Base-by-base conservation (phyloP, 1,139 yeast genomes). In the Taphrina wiesneri region DNA sequence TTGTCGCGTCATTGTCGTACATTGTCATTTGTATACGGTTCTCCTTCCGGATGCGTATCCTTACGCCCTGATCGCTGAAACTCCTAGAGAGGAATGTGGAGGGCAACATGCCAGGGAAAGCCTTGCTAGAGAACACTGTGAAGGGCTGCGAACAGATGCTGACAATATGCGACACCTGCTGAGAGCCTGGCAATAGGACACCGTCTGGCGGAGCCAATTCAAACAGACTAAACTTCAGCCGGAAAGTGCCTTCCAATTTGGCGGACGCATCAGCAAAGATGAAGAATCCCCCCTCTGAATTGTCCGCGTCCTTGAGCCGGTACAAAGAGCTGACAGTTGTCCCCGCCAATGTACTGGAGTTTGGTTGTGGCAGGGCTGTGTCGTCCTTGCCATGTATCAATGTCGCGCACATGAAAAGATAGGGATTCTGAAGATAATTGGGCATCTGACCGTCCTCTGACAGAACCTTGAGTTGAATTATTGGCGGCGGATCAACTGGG, bases 121-220 rank as follows among this genome's bases (percentile, higher is more conserved):
- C 72, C 67, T 76, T 76, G 34, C 77, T 77, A 5, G 77, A 72
- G 70, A 75, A 76, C 23, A 76, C 79, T 5, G 74, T 73, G 59
- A 76, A 71, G 32, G 74, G 69, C 39, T 72, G 70, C 5, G 76
- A 72, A 52, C 69, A 64, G 21, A 70, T 69, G 56, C 70, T 72
- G 3, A 73, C 73, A 26, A 64, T 25, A 26, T 59, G 52, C 6
- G 34, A 23, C 19, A 45, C 61, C 25, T 59, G 59, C 21, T 34
- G 51, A 34, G 51, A 23, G n/a, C 7, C 23, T 21, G 17, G 15
- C 41, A 21, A 25, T 7, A 13, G 49, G 3, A 32, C 41, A 19
- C 30, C 32, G 9, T n/a, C 46, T 15, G 49, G 32, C 9, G 61
- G 36, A 11, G 32, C 32, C 21, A 63, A 15, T 30, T 63, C 66